Evolutionary conservation across 768 basidiomycete genomes (phyloP), one percentile per base, ranked within the genome.

Genomic region (Lentinula edodes): DNA sequence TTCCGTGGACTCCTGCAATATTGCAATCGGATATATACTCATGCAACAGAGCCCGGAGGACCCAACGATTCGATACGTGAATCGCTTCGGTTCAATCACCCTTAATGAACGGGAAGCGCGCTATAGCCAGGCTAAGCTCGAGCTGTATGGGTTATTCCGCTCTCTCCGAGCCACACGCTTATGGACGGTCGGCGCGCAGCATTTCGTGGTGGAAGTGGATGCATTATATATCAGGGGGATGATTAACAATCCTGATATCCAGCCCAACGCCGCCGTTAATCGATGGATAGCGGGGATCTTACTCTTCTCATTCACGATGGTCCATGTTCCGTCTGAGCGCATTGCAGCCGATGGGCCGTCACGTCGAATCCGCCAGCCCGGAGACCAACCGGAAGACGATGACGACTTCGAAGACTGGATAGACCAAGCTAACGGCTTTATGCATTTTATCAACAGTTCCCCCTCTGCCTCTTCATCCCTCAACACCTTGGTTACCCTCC

Each of bases 1-100:
- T 0, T 64, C 74, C 1, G 76, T 77, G 0, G 73, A 78, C 59
- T 67, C 72, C 0, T 70, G 66, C 13, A 20, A 59, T 1, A 69
- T 71, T 9, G 72, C 70, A 0, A 64, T 73, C 0, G 74, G 75
- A 0, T 74, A 70, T 43, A 68, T 77, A 10, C 56, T 77, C 0
- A 67, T 66, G 0, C 77, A 78, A 52, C 20, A 66, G 0, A 72
- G 74, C 51, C 65, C 68, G n/a, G n/a, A 68, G 16, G 67, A 68
- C n/a, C 52, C 46, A 9, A 1, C 32, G 0, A 32, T 51, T 23
- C 50, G 50, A 0, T 32, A 51, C 50, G 15, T 51, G 0, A 51
- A 51, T 15, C 13, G 50, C 12, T 51, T 51, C 28, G 50, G 50
- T 1, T 51, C 50, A 1, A 51, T 51, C 2, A 23, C 50, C 13